Percentiles rank a stretch among this genome's conserved stretches.
phyloP scores from a whole-genome alignment of 2,329 filamentous ascomycete species.

The Sporothrix schenckii region DNA sequence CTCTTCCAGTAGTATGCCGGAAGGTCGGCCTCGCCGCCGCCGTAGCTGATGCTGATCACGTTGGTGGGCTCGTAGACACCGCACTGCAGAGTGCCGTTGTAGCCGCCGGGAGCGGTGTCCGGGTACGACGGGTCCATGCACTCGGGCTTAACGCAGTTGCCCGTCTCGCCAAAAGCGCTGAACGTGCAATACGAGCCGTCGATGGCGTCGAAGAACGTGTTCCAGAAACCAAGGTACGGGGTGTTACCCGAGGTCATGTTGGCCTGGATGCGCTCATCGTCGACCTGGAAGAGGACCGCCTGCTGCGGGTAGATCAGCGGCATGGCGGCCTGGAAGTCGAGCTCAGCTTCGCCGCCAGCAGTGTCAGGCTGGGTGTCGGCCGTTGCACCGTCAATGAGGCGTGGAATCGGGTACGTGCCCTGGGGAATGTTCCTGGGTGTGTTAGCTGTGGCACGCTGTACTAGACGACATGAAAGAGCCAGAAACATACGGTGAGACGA shows the following conservation, averaged over 20 bases:
- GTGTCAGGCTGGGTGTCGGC: slow-evolving; percentile 28
- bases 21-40: slow-evolving; percentile 56
- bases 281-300: slow-evolving; percentile 42
- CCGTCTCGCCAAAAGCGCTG: slow-evolving; percentile 52
- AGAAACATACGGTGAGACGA: slow-evolving; percentile 31
- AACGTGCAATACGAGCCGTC: slow-evolving; percentile 56
- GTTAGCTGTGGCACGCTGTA: not conserved
- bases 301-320: slow-evolving; percentile 56
- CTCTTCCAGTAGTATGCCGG: slow-evolving; percentile 58
- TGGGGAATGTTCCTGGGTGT: slow-evolving; percentile 36
- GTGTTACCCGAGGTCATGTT: slow-evolving; percentile 35
- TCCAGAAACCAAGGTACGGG: slow-evolving; percentile 38
- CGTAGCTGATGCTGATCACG: slow-evolving; percentile 61
- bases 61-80: slow-evolving; percentile 54
- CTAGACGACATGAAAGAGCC: not conserved
- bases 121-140: slow-evolving; percentile 55
- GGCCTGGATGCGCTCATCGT: slow-evolving; percentile 42
- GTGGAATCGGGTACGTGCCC: slow-evolving; percentile 40
- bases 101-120: slow-evolving; percentile 50
- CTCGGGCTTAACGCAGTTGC: slow-evolving; percentile 45
- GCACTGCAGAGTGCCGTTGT: slow-evolving; percentile 49
- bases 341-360: slow-evolving; percentile 45
- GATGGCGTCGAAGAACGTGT: slow-evolving; percentile 52
- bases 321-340: slow-evolving; percentile 54
- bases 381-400: slow-evolving; percentile 39